Percentiles rank a stretch among this genome's conserved stretches.
These are phyloP conservation scores for Ascochyta pisi DNA, from an alignment of 2,329 filamentous ascomycete species.

Conservation along the genomic window DNA sequence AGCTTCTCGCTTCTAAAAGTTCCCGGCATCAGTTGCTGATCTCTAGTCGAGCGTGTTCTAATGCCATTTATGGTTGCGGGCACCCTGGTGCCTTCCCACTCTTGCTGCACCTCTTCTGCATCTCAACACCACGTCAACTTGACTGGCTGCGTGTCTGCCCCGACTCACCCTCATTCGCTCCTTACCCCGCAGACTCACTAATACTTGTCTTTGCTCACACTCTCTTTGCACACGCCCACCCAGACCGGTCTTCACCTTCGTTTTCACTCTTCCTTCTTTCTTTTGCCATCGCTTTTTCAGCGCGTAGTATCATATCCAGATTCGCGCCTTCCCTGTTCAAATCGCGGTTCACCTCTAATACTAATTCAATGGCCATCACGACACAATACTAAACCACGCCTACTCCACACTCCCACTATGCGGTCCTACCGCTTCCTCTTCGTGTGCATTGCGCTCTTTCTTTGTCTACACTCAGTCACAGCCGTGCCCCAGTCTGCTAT, in stretches of 20 bases:
- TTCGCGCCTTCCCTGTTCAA: slow-evolving; percentile 13
- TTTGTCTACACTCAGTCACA: slow-evolving; percentile 34
- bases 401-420: slow-evolving; percentile 32
- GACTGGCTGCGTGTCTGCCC: slow-evolving; percentile 32
- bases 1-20: slow-evolving; percentile 30
- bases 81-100: slow-evolving; percentile 27
- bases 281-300: slow-evolving; percentile 20
- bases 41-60: slow-evolving; percentile 26
- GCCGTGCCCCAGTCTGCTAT: slow-evolving; percentile 33
- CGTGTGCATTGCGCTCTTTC: slow-evolving; percentile 33
- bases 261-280: slow-evolving; percentile 22
- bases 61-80: slow-evolving; percentile 31
- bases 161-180: slow-evolving; percentile 35
- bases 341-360: slow-evolving; percentile 20
- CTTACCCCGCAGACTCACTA: slow-evolving; percentile 20
- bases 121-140: slow-evolving; percentile 30
- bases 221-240: slow-evolving; percentile 14
- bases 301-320: background rate
- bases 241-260: slow-evolving; percentile 15
- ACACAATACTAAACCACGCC: slow-evolving; percentile 19
- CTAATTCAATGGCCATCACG: slow-evolving; percentile 37
- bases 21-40: slow-evolving; percentile 35
- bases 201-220: slow-evolving; percentile 20
- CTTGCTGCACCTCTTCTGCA: slow-evolving; percentile 36
- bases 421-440: slow-evolving; percentile 35